Evolutionary conservation across 2,329 filamentous ascomycete species (phyloP).

Genomic region (Fusarium globosum): DNA sequence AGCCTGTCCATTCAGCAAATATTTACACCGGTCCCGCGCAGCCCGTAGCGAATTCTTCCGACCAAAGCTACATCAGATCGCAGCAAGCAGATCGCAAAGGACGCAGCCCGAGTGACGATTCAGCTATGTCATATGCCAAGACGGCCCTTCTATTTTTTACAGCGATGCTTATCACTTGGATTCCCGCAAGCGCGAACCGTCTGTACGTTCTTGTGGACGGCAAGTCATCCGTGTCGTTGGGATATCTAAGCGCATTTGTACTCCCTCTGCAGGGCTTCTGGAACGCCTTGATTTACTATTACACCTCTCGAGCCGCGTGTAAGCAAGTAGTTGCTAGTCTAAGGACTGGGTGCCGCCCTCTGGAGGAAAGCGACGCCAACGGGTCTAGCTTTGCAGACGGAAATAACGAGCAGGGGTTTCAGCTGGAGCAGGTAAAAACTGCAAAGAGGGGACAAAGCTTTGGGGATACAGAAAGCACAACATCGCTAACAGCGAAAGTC

Average conservation of each 20-base stretch:
- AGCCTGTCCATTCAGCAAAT: conserved; percentile 2
- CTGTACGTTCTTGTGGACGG: conserved; percentile 10
- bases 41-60: not conserved
- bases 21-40: not conserved
- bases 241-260: conserved; percentile 3
- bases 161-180: conserved; percentile 16
- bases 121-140: conserved; percentile 13
- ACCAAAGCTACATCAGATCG: not conserved
- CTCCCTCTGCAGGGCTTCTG: conserved; percentile 10
- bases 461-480: not conserved
- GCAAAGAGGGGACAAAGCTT: not conserved
- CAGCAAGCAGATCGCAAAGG: not conserved
- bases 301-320: conserved; percentile 9
- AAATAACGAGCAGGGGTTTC: not conserved
- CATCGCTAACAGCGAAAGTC: not conserved
- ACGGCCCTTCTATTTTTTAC: conserved; percentile 5
- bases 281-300: conserved; percentile 20
- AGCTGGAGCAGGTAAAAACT: not conserved
- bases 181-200: conserved; percentile 12
- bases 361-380: conserved; percentile 5
- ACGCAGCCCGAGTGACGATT: conserved; percentile 2
- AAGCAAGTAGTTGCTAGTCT: conserved; percentile 2
- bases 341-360: not conserved
- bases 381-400: conserved; percentile 10
- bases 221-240: not conserved